phyloP scores from a whole-genome alignment of 768 basidiomycete genomes.

The Crassisporium funariophilum region DNA sequence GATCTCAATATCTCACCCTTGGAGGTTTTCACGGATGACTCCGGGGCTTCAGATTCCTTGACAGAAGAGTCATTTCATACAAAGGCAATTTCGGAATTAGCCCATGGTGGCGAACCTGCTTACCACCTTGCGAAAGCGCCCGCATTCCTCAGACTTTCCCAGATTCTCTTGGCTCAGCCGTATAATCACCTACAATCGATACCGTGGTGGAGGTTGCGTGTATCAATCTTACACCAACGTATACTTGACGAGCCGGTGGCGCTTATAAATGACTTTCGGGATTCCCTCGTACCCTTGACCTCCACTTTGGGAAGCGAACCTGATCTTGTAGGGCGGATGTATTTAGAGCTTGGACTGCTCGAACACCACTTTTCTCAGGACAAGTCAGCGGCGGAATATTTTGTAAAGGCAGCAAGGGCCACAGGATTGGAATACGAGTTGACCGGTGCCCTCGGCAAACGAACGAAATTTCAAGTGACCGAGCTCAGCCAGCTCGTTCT shows the following conservation, averaged over 20 bases:
- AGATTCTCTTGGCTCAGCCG: conserved; percentile 61
- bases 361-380: conserved; percentile 78
- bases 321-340: conserved; percentile 67
- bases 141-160: conserved; percentile 73
- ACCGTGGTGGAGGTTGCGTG: conserved; percentile 86
- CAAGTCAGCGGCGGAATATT: conserved; percentile 73
- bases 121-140: conserved; percentile 84
- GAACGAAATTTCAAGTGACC: conserved; percentile 90
- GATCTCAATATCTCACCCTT: conserved; percentile 62
- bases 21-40: conserved; percentile 37
- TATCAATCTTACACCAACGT: conserved; percentile 70
- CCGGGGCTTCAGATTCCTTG: conserved; percentile 25
- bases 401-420: conserved; percentile 74
- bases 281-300: conserved; percentile 43
- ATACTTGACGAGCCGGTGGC: conserved; percentile 84
- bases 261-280: conserved; percentile 43
- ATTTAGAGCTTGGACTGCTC: conserved; percentile 79
- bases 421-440: conserved; percentile 87
- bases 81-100: conserved; percentile 73
- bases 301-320: conserved; percentile 48
- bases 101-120: conserved; percentile 89
- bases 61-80: conserved; percentile 58
- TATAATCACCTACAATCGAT: conserved; percentile 52
- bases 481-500: conserved; percentile 90
- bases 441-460: conserved; percentile 89